Evolutionary conservation across 345 rosid species (phyloP).

Genomic region (Stellera chamaejasme): DNA sequence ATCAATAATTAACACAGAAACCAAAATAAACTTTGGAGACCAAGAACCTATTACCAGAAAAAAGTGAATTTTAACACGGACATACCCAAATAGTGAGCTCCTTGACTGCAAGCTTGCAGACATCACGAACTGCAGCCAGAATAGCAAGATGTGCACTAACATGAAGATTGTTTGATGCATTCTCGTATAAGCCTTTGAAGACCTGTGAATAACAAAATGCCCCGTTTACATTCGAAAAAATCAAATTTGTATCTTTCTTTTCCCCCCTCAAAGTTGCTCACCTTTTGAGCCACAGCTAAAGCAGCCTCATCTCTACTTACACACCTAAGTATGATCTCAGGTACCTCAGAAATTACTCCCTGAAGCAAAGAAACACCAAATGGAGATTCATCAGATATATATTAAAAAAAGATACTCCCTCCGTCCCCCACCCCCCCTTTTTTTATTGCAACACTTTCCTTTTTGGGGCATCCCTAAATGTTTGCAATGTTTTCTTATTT

Average conservation of each 20-base stretch:
- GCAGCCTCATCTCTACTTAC: slow-evolving; percentile 96
- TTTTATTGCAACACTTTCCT: not conserved
- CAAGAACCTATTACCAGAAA: too few species aligned
- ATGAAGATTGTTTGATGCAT: slow-evolving; percentile 66
- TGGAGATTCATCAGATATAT: not conserved
- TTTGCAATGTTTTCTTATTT: too few species aligned
- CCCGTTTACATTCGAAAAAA: too few species aligned
- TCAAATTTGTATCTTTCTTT: too few species aligned
- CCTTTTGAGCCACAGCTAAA: slow-evolving; percentile 94
- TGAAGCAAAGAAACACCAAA: slow-evolving; percentile 14
- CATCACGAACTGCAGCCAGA: slow-evolving; percentile 86
- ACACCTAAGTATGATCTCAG: slow-evolving; percentile 92
- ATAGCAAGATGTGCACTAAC: slow-evolving; percentile 75
- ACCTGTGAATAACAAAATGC: slow-evolving; percentile 29
- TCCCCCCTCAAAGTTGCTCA: slow-evolving; percentile 3
- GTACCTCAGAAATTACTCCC: slow-evolving; percentile 85
- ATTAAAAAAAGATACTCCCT: not conserved
- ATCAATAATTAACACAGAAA: too few species aligned
- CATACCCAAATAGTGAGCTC: slow-evolving; percentile 99
- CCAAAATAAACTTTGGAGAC: too few species aligned
- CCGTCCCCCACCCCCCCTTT: too few species aligned
- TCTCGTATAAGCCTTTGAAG: slow-evolving; percentile 84
- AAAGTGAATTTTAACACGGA: not conserved
- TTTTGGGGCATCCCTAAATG: too few species aligned
- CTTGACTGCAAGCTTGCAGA: slow-evolving; percentile 87